These are phyloP conservation scores for Nakazawaea pomicola DNA, from an alignment of 805 yeast species.

Conservation along the genomic window DNA sequence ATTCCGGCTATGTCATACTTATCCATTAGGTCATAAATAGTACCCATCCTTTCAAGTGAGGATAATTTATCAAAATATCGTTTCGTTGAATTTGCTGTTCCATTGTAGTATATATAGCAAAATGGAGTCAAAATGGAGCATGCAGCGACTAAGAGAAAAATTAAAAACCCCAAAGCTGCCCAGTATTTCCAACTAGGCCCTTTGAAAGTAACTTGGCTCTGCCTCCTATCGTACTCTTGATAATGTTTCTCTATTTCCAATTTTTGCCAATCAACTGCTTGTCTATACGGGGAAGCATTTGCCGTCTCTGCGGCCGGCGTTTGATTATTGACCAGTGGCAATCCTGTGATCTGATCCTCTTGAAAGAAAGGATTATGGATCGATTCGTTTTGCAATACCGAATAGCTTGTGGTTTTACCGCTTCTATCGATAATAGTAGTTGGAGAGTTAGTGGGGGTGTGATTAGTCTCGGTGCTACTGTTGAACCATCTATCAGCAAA, in stretches of 20 bases:
- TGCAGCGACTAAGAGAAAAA: background rate
- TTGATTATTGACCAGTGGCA: too few relatives aligned
- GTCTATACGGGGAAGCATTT: too few relatives aligned
- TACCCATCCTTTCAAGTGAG: background rate
- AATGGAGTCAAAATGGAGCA: background rate
- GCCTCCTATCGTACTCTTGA: too few relatives aligned
- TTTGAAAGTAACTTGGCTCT: too few relatives aligned
- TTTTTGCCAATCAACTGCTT: background rate
- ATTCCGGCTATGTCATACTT: background rate
- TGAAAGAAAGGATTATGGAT: slow-evolving; percentile 7
- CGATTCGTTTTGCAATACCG: background rate
- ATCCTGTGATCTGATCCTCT: slow-evolving; percentile 3
- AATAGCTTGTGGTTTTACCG: background rate
- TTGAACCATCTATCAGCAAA: slow-evolving; percentile 5
- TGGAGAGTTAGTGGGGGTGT: background rate
- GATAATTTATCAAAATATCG: background rate
- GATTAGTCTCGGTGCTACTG: slow-evolving; percentile 2
- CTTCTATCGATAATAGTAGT: background rate
- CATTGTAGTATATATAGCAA: background rate
- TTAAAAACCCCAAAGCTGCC: too few relatives aligned
- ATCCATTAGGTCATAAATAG: background rate
- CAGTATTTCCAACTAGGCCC: too few relatives aligned
- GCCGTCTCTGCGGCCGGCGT: too few relatives aligned
- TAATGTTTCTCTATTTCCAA: too few relatives aligned
- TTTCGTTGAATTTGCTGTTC: background rate